phyloP scores from a whole-genome alignment of 192 early-diverging fungal genomes.

The Gigaspora rosea region DNA sequence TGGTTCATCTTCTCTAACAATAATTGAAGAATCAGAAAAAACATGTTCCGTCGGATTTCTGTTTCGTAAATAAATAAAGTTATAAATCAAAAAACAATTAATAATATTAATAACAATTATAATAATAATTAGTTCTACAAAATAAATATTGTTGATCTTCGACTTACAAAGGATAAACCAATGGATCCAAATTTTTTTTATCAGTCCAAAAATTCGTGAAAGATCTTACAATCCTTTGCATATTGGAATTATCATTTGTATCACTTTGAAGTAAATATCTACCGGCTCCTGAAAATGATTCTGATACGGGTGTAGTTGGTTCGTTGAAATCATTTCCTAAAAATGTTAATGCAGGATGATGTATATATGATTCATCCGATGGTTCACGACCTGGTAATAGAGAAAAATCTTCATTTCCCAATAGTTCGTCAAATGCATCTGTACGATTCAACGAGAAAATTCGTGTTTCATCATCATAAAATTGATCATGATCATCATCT shows the following conservation, averaged over 20 bases:
- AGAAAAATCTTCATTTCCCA: constrained; percentile 40
- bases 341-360: constrained; percentile 25
- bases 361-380: constrained; percentile 23
- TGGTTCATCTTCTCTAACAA: constrained; percentile 90
- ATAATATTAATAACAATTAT: background rate
- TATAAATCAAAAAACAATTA: background rate
- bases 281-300: background rate
- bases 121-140: background rate
- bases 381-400: constrained; percentile 30
- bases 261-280: constrained; percentile 3
- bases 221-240: constrained; percentile 63
- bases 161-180: constrained; percentile 78
- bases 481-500: constrained; percentile 41
- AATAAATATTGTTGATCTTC: background rate
- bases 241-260: background rate
- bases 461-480: constrained; percentile 37
- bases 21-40: constrained; percentile 80
- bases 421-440: constrained; percentile 56
- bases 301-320: background rate
- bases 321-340: constrained; percentile 19
- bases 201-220: constrained; percentile 74
- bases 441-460: constrained; percentile 56
- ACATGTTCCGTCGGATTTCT: constrained; percentile 81
- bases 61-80: background rate
- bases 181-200: constrained; percentile 60